Evolutionary conservation across 2,329 filamentous ascomycete species (phyloP), one percentile per base, ranked within the genome.

Genomic region (Talaromyces sp.): DNA sequence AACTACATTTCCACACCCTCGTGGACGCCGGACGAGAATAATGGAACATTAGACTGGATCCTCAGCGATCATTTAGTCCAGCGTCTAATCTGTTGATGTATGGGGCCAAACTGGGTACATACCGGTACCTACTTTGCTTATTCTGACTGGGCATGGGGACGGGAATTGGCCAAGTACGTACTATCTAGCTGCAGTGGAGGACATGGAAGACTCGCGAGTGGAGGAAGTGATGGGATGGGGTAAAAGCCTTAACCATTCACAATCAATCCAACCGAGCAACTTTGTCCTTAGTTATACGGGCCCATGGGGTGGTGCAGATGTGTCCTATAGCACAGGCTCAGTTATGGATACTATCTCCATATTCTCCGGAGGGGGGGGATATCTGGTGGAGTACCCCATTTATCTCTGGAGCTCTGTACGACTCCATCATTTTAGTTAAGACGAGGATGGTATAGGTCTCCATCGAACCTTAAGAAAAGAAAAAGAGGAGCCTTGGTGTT

Each of bases 1-100:
- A 58, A 58, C 55, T 58, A 58, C 55, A 58, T 58, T 44, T 44
- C 55, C 55, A 58, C 55, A 42, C 6, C 50, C 50, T 33, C 28
- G 31, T 55, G 50, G 50, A 21, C 3, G 46, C 14, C 46, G 14
- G 44, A 50, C 3, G 18, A n/a, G n/a, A 50, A 25, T 48, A 3
- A 48, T 25, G 44, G 21, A 21, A 25, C 44, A 54, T n/a, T 55
- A 55, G 14, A 37, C 46, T 50, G 46, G 46, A 50, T 31, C 16
- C 25, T 18, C 16, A 31, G 25, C 4, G 46, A 50, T 50, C 11
- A 50, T 23, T 25, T 21, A 21, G 39, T 21, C 39, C 39, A 42
- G 7, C 21, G n/a, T 42, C 39, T 28, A 25, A 31, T 14, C 14
- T n/a, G 46, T 50, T n/a, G n/a, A 50, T 50, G 46, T 23, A 14